Evolutionary conservation across 1,284 basidiomycete genomes (phyloP), one percentile per base, ranked within the genome.

Genomic region (Rhodotorula sp.): DNA sequence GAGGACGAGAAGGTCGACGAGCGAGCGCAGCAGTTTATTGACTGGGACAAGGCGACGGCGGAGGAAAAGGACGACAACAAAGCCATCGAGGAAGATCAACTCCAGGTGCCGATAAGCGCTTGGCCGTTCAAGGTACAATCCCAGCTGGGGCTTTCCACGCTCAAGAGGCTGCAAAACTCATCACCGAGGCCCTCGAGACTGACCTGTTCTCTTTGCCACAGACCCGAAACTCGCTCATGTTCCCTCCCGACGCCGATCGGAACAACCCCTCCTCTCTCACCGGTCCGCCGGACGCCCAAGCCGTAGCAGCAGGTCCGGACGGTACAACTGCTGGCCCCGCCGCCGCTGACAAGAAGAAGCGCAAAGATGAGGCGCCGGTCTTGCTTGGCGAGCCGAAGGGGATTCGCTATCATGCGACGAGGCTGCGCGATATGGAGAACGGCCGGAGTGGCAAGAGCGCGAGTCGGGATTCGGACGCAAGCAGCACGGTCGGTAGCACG

Each of bases 171-270:
- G 39, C 39, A 14, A 43, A 10, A 39, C 62, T 20, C 5, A 18
- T 5, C 18, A 23, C 15, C 1, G 26, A 6, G 15, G 46, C 59
- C n/a, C 6, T 20, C 43, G 16, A 14, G 16, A 51, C 49, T 20
- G 49, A 20, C 21, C 31, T 18, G 57, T 63, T 49, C 34, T 63
- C 67, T 59, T 64, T 49, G 18, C 23, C 64, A 14, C 76, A 93
- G 92, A 86, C 91, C 46, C 88, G 93, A 68, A 97, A 97, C 83
- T 88, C 90, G 14, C 85, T 97, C 65, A 95, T 96, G 92, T 97
- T 95, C 79, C 81, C 90, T 1, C 93, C 94, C 3, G 94, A 96
- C 79, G 91, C 91, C 43, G 90, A 97, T 86, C 46, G 70, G 51
- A 82, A 83, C 15, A 52, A 54, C 65, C 62, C 62, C 64, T 72